Evolutionary conservation across 176 grass and related monocot species (phyloP).

Genomic region (Oryza australiensis): DNA sequence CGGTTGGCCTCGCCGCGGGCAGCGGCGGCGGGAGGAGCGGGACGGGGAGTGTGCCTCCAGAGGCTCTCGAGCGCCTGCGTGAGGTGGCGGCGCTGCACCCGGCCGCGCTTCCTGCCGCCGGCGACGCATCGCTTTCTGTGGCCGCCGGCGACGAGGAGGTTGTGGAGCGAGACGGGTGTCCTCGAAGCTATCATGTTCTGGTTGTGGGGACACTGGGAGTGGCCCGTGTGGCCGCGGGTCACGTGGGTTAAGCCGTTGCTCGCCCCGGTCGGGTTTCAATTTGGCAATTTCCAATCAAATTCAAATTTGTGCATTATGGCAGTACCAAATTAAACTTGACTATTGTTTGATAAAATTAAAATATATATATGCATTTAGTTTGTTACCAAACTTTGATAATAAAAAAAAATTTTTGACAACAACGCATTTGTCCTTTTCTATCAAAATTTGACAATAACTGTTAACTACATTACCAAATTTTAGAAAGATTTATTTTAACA

Average conservation of each 20-base stretch:
- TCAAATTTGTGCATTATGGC: not conserved
- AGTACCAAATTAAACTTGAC: too few relatives aligned
- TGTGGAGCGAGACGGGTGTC: conserved; percentile 29
- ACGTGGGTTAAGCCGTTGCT: not conserved
- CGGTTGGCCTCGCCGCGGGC: conserved; percentile 30
- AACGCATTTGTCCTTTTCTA: too few relatives aligned
- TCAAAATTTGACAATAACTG: too few relatives aligned
- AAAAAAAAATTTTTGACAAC: too few relatives aligned
- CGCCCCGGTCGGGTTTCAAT: not conserved
- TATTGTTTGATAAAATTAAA: too few relatives aligned
- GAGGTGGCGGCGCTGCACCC: conserved; percentile 61
- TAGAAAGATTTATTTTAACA: too few relatives aligned
- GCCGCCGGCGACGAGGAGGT: conserved; percentile 31
- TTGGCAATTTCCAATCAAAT: not conserved
- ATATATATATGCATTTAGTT: too few relatives aligned
- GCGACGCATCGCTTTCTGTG: conserved; percentile 38
- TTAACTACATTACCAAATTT: too few relatives aligned
- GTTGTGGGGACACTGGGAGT: not conserved
- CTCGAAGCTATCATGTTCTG: conserved; percentile 35
- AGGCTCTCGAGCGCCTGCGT: conserved; percentile 54
- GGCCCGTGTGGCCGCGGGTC: not conserved
- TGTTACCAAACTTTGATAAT: too few relatives aligned
- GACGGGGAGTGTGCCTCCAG: conserved; percentile 41
- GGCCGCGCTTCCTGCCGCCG: conserved; percentile 48
- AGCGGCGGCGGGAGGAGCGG: not conserved